Conservation (phyloP, 1,139 yeast species). For the Eremothecium coryli region DNA sequence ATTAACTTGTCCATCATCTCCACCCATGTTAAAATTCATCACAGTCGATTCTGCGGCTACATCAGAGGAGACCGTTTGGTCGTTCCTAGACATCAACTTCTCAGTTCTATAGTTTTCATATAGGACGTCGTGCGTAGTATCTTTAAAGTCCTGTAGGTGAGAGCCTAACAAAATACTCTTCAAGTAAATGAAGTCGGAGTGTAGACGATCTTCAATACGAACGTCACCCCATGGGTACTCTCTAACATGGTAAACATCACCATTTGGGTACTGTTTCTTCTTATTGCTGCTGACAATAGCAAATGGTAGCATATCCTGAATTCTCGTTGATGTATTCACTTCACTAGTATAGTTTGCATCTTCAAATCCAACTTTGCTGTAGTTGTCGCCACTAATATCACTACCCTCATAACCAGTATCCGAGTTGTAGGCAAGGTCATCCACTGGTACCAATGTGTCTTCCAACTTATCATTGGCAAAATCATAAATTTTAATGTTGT, state of each 20-base stretch:
- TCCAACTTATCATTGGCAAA: slow-evolving; percentile 35
- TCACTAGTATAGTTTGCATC: background rate
- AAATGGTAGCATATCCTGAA: slow-evolving; percentile 40
- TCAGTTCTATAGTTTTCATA: slow-evolving; percentile 71
- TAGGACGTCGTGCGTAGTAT: slow-evolving; percentile 54
- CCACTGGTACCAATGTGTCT: slow-evolving; percentile 22
- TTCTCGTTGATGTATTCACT: slow-evolving; percentile 15
- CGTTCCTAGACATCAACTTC: slow-evolving; percentile 8
- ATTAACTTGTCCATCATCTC: slow-evolving; percentile 1
- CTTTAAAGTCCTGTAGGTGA: slow-evolving; percentile 70
- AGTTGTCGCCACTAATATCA: slow-evolving; percentile 2
- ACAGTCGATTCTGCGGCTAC: slow-evolving; percentile 3
- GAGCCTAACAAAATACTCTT: slow-evolving; percentile 64
- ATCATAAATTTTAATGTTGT: slow-evolving; percentile 43
- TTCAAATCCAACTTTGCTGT: slow-evolving; percentile 21
- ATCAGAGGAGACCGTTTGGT: slow-evolving; percentile 2
- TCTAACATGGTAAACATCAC: slow-evolving; percentile 32
- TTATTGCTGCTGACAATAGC: slow-evolving; percentile 40
- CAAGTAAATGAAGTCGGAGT: slow-evolving; percentile 56
- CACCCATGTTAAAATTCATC: slow-evolving; percentile 2
- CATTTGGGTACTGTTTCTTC: slow-evolving; percentile 20
- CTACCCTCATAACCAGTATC: background rate
- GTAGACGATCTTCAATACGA: slow-evolving; percentile 43
- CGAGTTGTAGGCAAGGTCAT: slow-evolving; percentile 23
- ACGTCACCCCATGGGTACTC: slow-evolving; percentile 40